Base-by-base conservation (phyloP, 257 asterid genomes). In the Nicotiana undulata region DNA sequence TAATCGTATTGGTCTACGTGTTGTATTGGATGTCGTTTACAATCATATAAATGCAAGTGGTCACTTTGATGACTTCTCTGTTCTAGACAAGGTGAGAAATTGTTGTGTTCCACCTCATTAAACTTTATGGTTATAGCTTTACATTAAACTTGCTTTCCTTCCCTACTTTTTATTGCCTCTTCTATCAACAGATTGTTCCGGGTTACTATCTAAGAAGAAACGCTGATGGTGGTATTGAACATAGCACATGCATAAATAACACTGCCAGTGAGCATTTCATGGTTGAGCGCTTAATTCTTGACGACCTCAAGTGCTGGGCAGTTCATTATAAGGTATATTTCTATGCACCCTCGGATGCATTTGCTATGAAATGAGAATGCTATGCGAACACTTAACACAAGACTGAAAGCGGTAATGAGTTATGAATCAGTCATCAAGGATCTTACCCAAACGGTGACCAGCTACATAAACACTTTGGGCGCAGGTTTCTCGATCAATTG, bases 241-340 rank as follows among this genome's bases (percentile, higher is more conserved):
- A 92, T 32, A 95, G 99, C 86, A 88, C 99, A 60, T 95, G 99
- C 77, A 75, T 84, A 51, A 95, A 95, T 90, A 95, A 95, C 81
- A 93, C 99, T n/a, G 98, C 99, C 82, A 93, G 97, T 66, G 99
- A 95, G 79, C 99, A 95, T 89, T 91, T 80, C 86, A 95, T 95
- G 99, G 99, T 91, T 86, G 97, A 95, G 83, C 89, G 98, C 75
- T 82, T 95, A 83, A 90, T 95, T 85, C 85, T 95, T 51, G 98
- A 95, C 80, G 99, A 95, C 88, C 97, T 95, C 58, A 81, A 91
- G 82, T 90, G 91, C 87, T 95, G 99, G 99, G 91, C 91, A 52
- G 86, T 87, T 82, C 86, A 88, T 85, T 93, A 92, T 86, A 95
- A 93, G 99, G 99, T 95, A 77, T 74, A 9, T 52, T 72, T 13